phyloP scores from a whole-genome alignment of 768 basidiomycete species.

The Pulveroboletus ravenelii region DNA sequence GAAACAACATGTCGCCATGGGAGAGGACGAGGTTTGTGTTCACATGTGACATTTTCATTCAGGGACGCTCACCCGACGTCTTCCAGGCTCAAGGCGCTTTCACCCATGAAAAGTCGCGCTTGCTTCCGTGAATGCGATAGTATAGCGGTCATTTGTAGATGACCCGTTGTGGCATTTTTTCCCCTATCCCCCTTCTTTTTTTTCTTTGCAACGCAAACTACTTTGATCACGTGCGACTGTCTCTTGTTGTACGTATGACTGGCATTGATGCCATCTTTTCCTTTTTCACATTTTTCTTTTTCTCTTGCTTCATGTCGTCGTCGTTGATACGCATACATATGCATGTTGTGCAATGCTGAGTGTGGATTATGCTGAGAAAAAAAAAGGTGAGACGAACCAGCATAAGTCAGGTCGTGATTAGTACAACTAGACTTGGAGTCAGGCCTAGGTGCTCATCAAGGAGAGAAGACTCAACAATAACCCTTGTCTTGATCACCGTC shows the following conservation, averaged over 20 bases:
- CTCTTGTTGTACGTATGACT: conserved; percentile 1
- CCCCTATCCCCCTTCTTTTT: neutral
- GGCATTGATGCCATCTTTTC: conserved; percentile 1
- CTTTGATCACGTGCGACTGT: neutral
- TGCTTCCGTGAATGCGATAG: conserved; percentile 6
- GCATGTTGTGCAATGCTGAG: too few species aligned
- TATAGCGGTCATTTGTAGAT: neutral
- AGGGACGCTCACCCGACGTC: neutral
- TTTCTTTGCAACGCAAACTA: neutral
- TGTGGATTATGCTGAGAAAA: too few species aligned
- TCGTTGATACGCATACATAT: too few species aligned
- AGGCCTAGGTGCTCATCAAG: too few species aligned
- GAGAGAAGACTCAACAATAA: too few species aligned
- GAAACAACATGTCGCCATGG: neutral
- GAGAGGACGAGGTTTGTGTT: conserved; percentile 10
- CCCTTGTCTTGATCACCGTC: too few species aligned
- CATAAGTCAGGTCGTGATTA: too few species aligned
- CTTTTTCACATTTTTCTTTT: neutral
- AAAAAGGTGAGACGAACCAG: too few species aligned
- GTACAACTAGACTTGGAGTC: too few species aligned
- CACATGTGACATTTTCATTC: neutral
- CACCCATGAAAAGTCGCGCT: conserved; percentile 23
- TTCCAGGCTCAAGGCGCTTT: conserved; percentile 3
- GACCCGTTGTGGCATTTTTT: neutral
- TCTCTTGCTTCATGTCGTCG: neutral